Evolutionary conservation across 2,329 filamentous ascomycete species (phyloP), one percentile per base, ranked within the genome.

Genomic region (Tolypocladium endophyticum): DNA sequence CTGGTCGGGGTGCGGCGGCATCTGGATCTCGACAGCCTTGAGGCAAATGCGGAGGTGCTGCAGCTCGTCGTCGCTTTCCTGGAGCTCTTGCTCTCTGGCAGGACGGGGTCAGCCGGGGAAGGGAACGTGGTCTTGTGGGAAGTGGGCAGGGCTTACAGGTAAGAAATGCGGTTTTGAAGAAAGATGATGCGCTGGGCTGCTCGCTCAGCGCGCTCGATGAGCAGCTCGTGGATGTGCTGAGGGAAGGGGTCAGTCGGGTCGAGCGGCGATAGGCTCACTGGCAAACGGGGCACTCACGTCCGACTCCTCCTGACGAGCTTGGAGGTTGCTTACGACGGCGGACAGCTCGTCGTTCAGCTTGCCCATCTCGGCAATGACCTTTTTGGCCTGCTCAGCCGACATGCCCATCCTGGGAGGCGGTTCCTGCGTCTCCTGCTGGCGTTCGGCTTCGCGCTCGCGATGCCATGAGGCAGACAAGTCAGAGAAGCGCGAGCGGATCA

Each of bases 11-110:
- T 79, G 77, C 52, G 75, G 70, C 6, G 80, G 75, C 67, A 80
- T 79, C 64, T 84, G 81, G 23, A 85, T 79, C 73, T 87, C 83
- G 64, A 87, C 79, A 28, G 81, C 83, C 64, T 85, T 83, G 62
- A 86, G 76, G 67, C 83, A 81, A 62, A 89, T 82, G 60, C 83
- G 81, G 50, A 86, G 77, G 67, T 83, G 83, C 53, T 81, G 77
- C 35, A 87, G 76, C 67, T 87, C 84, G 47, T 83, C 80, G 62
- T 86, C 81, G 66, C 81, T 80, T 64, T 81, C 77, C 56, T 79
- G 74, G 30, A 82, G 75, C 64, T 86, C 81, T 43, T 80, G 74
- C 67, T 83, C 84, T 64, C 79, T 86, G 61, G 52, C 62, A 38
- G 61, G 60, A 57, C 50, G 50, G 4, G 30, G 50, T 52, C 28